Base-by-base conservation (phyloP, 176 grass and related monocot species). In the Avena insularis region DNA sequence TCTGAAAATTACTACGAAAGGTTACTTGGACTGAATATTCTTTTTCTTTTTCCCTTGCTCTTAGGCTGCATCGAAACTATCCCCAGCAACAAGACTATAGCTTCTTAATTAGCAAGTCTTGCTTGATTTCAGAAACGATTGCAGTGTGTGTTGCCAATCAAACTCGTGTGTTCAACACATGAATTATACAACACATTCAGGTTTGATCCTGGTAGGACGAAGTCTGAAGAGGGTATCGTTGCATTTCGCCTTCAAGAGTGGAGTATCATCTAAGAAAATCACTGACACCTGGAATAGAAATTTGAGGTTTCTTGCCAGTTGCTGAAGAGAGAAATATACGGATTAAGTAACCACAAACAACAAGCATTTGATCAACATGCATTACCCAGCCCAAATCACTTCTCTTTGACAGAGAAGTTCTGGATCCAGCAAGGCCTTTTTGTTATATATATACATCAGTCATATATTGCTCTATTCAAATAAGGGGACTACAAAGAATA, bases 371-470 rank as follows among this genome's bases (percentile, higher is more conserved):
- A 74, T 74, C 8, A 14, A 15, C n/a, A 8, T 23, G 31, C 10
- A 43, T 59, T 43, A 25, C 6, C 5, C 12, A 0, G 17, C 6
- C 53, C 9, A 14, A 40, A 59, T 21, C 19, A 40, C 43, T 20
- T 76, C 4, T 13, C 2, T 21, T 40, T 11, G 1, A 8, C 14
- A 0, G 9, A n/a, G 10, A 14, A 67, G 67, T 33, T 31, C 1
- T 33, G 3, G 5, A 51, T 0, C 17, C 48, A 1, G 27, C 2
- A 10, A 0, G 3, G 6, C 3, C 68, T 35, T 1, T 12, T 82
- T 53, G 63, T 33, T 82, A 50, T 67, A 14, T 68, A 80, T 47
- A 19, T 47, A 81, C n/a, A 65, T 15, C 29, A 48, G 25, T 62
- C 9, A 60, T 43, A 80, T 51, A 33, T 31, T 47, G 35, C 20